These are phyloP conservation scores for Nannizziopsis barbatae DNA, from an alignment of 2,329 filamentous ascomycete species.

Conservation along the genomic window DNA sequence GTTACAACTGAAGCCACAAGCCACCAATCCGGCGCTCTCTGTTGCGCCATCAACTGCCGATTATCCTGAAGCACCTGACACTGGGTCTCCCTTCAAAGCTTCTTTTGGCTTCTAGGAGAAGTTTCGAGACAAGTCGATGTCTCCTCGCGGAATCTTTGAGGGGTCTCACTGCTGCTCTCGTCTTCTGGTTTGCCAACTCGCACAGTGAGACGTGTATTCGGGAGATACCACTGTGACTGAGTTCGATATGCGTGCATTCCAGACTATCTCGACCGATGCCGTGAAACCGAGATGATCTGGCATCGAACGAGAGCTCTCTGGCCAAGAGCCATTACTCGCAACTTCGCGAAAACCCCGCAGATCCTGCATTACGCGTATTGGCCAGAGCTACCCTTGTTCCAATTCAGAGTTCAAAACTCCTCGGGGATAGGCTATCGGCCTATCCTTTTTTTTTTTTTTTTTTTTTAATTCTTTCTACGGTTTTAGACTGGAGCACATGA, in stretches of 20 bases:
- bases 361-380: neutral
- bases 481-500: neutral
- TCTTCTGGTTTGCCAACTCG: neutral
- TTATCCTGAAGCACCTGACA: neutral
- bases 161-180: neutral
- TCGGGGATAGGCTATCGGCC: neutral
- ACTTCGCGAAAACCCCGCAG: neutral
- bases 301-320: neutral
- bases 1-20: too few species aligned
- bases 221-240: neutral
- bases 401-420: neutral
- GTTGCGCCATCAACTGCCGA: neutral
- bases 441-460: neutral
- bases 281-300: neutral
- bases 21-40: neutral
- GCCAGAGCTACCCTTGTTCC: neutral
- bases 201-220: neutral
- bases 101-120: constrained; percentile 3
- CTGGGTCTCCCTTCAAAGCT: neutral
- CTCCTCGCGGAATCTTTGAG: neutral
- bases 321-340: neutral
- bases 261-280: neutral
- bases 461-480: neutral
- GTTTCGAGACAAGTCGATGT: neutral
- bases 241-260: neutral